Conservation (phyloP, 202 grass and related monocot species). For the Carex arenaria region DNA sequence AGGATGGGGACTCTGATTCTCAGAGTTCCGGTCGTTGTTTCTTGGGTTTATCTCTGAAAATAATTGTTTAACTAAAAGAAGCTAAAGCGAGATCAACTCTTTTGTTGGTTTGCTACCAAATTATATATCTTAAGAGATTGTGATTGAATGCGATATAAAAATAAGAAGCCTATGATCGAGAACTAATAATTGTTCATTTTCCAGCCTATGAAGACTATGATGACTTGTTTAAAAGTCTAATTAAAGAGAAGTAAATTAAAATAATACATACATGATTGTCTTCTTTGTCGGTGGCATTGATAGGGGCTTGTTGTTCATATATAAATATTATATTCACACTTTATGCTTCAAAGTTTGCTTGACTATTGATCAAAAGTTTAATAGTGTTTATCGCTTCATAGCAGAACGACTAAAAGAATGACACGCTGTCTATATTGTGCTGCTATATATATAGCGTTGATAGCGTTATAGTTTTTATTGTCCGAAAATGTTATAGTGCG, state of each 20-base stretch:
- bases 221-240: not conserved
- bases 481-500: too few species aligned
- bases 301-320: not conserved
- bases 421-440: too few species aligned
- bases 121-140: not conserved
- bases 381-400: too few species aligned
- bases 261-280: not conserved
- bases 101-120: conserved; percentile 6
- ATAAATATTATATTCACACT: not conserved
- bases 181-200: not conserved
- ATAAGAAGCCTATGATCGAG: not conserved
- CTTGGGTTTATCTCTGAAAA: not conserved
- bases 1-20: not conserved
- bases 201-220: not conserved
- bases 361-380: not conserved
- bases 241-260: not conserved
- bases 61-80: conserved; percentile 2
- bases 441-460: too few species aligned
- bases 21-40: not conserved
- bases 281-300: not conserved
- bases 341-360: not conserved
- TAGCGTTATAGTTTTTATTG: too few species aligned
- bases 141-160: not conserved
- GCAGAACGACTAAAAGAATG: too few species aligned
- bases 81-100: not conserved